Evolutionary conservation across 2,329 filamentous ascomycete species (phyloP).

Genomic region (Mollisia scopiformis): DNA sequence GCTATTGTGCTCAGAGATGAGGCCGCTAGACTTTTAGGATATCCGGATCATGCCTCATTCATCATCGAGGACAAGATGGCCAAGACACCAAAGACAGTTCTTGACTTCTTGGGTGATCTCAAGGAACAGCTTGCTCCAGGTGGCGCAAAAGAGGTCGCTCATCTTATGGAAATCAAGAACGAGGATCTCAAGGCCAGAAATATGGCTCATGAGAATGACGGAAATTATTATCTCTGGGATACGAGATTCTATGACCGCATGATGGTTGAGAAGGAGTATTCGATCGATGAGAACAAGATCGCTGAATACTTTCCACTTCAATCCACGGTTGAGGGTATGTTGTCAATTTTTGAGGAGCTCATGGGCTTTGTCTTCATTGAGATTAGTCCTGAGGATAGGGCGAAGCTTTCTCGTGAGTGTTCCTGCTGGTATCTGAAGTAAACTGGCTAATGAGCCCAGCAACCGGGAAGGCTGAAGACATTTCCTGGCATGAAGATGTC

Average conservation of each 20-base stretch:
- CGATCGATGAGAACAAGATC: conserved; percentile 78
- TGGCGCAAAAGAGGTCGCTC: conserved; percentile 69
- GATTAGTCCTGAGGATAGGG: conserved; percentile 67
- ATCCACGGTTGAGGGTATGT: conserved; percentile 75
- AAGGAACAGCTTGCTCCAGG: conserved; percentile 68
- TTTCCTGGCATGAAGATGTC: conserved; percentile 84
- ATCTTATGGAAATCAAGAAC: conserved; percentile 76
- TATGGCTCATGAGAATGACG: conserved; percentile 56
- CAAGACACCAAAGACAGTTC: conserved; percentile 72
- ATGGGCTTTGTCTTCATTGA: conserved; percentile 81
- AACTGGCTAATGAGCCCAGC: conserved; percentile 4
- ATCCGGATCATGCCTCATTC: conserved; percentile 76
- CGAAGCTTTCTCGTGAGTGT: conserved; percentile 26
- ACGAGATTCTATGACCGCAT: conserved; percentile 78
- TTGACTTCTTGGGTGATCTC: conserved; percentile 73
- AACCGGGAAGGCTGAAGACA: conserved; percentile 41
- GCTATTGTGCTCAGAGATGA: conserved; percentile 77
- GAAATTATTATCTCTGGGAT: conserved; percentile 83
- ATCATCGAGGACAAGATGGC: conserved; percentile 86
- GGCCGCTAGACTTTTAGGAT: conserved; percentile 75
- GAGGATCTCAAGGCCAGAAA: conserved; percentile 64
- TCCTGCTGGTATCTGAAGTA: not conserved
- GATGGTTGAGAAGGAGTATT: conserved; percentile 80
- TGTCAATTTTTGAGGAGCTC: conserved; percentile 81
- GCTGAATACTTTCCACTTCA: conserved; percentile 83